phyloP scores from a whole-genome alignment of 164 flowering plant genomes.

The Kingdonia uniflora region DNA sequence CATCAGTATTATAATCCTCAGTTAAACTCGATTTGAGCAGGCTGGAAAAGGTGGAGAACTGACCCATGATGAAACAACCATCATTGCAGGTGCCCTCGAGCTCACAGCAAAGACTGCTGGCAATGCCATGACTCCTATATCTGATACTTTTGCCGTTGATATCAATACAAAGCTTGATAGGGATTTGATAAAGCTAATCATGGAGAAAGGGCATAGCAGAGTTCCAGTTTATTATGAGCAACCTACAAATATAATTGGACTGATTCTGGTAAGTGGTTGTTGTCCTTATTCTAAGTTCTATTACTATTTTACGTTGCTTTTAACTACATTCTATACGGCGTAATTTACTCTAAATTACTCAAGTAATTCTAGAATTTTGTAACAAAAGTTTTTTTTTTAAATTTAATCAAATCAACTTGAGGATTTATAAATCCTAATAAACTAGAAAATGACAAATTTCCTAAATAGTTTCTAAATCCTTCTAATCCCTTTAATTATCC shows the following conservation, averaged over 20 bases:
- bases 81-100: conserved; percentile 95
- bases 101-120: conserved; percentile 76
- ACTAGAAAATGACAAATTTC: too few species aligned
- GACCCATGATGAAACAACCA: conserved; percentile 95
- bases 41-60: conserved; percentile 99
- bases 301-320: too few species aligned
- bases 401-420: too few species aligned
- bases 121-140: conserved; percentile 94
- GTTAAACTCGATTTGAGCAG: conserved; percentile 22
- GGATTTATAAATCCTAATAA: too few species aligned
- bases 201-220: conserved; percentile 85
- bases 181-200: conserved; percentile 38
- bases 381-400: too few species aligned
- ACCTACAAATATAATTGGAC: conserved; percentile 82
- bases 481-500: too few species aligned
- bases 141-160: conserved; percentile 81
- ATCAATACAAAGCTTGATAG: conserved; percentile 59
- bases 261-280: conserved; percentile 56
- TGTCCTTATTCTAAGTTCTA: too few species aligned
- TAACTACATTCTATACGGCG: too few species aligned
- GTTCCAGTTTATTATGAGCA: conserved; percentile 91
- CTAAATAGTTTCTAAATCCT: too few species aligned
- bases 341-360: too few species aligned
- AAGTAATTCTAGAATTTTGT: too few species aligned
- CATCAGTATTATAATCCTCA: too few species aligned